Evolutionary conservation across 2,329 filamentous ascomycete species (phyloP), one percentile per base, ranked within the genome.

Genomic region (Xylariaceae sp.): DNA sequence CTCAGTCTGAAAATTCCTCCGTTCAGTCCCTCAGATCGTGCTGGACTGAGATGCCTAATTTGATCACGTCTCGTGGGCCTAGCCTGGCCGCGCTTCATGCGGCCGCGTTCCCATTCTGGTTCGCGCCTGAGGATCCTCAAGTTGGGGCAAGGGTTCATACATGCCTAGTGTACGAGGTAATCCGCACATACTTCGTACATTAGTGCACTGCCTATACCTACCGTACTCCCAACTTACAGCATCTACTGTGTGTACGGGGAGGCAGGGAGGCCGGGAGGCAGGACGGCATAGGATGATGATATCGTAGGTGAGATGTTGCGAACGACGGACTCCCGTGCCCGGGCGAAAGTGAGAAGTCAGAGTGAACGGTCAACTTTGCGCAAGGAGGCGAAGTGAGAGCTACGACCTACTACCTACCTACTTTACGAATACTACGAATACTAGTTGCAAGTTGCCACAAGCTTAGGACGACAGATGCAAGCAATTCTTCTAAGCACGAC

Each of bases 31-130:
- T 63, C 64, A 65, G 63, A 69, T 71, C 62, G 63, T 62, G 64
- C 65, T 67, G 63, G 63, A 67, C 66, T 57, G 60, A 62, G 60
- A 67, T 51, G 10, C 49, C 49, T 68, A 65, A 64, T 66, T 62
- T 65, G 66, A 69, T 67, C 58, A 63, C 64, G 64, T 64, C 61
- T 67, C 62, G 66, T 66, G 67, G 67, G 47, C 18, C 47, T 49
- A 62, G 57, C 63, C 54, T 67, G 69, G 69, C 64, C 68, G 67
- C 66, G 66, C 48, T 62, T 69, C 68, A 69, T 67, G 67, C 69
- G 68, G 65, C 69, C 69, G 63, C 65, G 63, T 68, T 70, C 69
- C 69, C 67, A 66, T 60, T 65, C 59, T 64, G 64, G 61, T 70
- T 69, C 64, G 64, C 69, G 69, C 68, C 69, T 68, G 67, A 70